These are phyloP conservation scores for Haberlea rhodopensis DNA, from an alignment of 257 asterid species.

Conservation along the genomic window DNA sequence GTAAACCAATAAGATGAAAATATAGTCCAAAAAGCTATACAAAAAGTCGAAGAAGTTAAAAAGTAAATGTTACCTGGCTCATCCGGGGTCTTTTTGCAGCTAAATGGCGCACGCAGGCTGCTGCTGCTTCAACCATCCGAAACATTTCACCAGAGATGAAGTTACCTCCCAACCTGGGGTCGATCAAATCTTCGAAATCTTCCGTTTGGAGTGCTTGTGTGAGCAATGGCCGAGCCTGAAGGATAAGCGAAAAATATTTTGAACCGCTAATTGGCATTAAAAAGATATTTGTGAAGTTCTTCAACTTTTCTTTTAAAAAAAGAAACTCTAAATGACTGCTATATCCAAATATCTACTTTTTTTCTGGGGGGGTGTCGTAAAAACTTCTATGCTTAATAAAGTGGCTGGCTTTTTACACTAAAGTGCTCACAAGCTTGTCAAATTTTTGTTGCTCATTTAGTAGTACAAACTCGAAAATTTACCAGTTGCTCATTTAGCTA, in stretches of 20 bases:
- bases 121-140: slow-evolving; percentile 87
- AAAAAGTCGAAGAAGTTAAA: background rate
- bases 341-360: too few relatives aligned
- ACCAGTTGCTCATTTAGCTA: too few relatives aligned
- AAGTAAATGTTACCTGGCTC: slow-evolving; percentile 54
- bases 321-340: background rate
- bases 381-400: background rate
- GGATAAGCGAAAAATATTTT: background rate
- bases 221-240: slow-evolving; percentile 84
- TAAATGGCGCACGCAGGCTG: slow-evolving; percentile 82
- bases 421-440: background rate
- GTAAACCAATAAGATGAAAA: slow-evolving; percentile 14
- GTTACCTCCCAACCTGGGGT: slow-evolving; percentile 50
- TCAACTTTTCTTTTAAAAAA: background rate
- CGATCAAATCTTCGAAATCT: slow-evolving; percentile 54
- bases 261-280: slow-evolving; percentile 13
- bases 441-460: background rate
- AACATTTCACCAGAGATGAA: slow-evolving; percentile 64
- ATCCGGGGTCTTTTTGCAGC: slow-evolving; percentile 75
- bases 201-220: slow-evolving; percentile 66
- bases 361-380: too few relatives aligned
- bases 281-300: background rate
- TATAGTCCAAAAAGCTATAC: slow-evolving; percentile 8
- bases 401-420: background rate
- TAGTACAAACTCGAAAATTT: background rate